phyloP scores from a whole-genome alignment of 1,284 basidiomycete genomes.

The Leccinum subrobustum region DNA sequence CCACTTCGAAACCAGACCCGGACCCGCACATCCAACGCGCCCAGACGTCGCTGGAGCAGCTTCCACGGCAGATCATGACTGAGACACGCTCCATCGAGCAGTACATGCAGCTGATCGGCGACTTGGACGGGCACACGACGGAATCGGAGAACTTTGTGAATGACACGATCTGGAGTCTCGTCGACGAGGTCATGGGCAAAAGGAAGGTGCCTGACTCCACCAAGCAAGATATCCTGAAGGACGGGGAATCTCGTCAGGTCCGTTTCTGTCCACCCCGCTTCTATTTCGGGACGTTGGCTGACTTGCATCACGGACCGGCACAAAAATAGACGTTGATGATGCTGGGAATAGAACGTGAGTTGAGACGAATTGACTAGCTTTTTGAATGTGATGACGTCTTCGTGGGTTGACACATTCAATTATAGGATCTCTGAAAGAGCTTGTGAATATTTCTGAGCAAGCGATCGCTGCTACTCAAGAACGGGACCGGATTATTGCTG shows the following conservation, averaged over 20 bases:
- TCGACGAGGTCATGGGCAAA: conserved; percentile 49
- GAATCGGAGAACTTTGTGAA: conserved; percentile 32
- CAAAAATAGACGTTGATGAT: conserved; percentile 47
- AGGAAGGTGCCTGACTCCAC: conserved; percentile 38
- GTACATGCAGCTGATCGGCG: conserved; percentile 44
- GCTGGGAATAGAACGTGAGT: conserved; percentile 54
- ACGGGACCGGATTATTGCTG: conserved; percentile 17
- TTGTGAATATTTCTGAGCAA: conserved; percentile 25
- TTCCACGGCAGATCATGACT: conserved; percentile 49
- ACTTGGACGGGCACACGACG: conserved; percentile 13
- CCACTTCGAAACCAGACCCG: conserved; percentile 4
- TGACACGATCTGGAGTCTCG: conserved; percentile 39
- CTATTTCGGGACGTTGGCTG: neutral
- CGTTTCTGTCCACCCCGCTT: neutral
- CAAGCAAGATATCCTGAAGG: conserved; percentile 49
- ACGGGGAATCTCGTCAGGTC: conserved; percentile 51
- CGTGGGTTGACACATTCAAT: neutral
- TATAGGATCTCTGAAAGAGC: conserved; percentile 28
- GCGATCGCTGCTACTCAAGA: conserved; percentile 22
- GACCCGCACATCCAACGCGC: conserved; percentile 13
- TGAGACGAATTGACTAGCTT: neutral
- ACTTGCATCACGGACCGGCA: neutral
- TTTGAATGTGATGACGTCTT: neutral
- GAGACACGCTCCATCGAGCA: conserved; percentile 47
- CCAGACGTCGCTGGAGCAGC: conserved; percentile 42